phyloP scores from a whole-genome alignment of 805 yeast genomes.

The Ogataea thermomethanolica region DNA sequence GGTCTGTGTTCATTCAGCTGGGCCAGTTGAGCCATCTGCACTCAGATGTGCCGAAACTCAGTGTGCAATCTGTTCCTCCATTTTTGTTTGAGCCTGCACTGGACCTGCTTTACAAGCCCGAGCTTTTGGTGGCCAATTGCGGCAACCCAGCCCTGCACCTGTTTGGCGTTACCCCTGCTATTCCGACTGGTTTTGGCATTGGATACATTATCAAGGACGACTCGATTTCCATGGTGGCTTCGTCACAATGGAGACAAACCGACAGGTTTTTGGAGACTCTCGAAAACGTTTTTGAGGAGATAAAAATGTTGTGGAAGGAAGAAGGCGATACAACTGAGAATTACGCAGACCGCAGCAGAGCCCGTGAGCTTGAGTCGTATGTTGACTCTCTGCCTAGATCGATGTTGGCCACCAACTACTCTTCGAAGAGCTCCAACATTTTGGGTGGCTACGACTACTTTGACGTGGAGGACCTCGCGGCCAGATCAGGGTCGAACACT shows the following conservation, averaged over 20 bases:
- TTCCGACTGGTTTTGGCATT: slow-evolving; percentile 56
- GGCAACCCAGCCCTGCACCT: slow-evolving; percentile 57
- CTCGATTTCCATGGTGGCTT: slow-evolving; percentile 46
- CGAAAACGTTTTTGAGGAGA: slow-evolving; percentile 46
- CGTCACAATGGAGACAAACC: slow-evolving; percentile 61
- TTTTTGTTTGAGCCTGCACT: slow-evolving; percentile 42
- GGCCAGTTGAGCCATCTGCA: slow-evolving; percentile 45
- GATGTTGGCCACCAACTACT: slow-evolving; percentile 29
- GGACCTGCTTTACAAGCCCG: slow-evolving; percentile 35
- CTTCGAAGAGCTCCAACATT: slow-evolving; percentile 31
- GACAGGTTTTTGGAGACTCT: slow-evolving; percentile 51
- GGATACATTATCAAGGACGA: slow-evolving; percentile 55
- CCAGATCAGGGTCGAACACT: slow-evolving; percentile 38
- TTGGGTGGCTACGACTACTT: slow-evolving; percentile 61
- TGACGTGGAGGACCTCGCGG: slow-evolving; percentile 52
- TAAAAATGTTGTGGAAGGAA: slow-evolving; percentile 36
- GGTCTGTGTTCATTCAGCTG: slow-evolving; percentile 50
- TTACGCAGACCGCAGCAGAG: slow-evolving; percentile 17
- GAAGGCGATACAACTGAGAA: slow-evolving; percentile 10
- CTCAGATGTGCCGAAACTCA: slow-evolving; percentile 38
- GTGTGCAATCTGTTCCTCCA: slow-evolving; percentile 35
- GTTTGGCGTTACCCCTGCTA: slow-evolving; percentile 60
- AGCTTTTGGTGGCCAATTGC: slow-evolving; percentile 47
- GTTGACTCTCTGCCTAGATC: slow-evolving; percentile 34
- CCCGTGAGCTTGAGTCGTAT: slow-evolving; percentile 25